Percentiles rank a stretch among this genome's conserved stretches.
Conservation (phyloP, 768 basidiomycete species). For the Mycena rosella region DNA sequence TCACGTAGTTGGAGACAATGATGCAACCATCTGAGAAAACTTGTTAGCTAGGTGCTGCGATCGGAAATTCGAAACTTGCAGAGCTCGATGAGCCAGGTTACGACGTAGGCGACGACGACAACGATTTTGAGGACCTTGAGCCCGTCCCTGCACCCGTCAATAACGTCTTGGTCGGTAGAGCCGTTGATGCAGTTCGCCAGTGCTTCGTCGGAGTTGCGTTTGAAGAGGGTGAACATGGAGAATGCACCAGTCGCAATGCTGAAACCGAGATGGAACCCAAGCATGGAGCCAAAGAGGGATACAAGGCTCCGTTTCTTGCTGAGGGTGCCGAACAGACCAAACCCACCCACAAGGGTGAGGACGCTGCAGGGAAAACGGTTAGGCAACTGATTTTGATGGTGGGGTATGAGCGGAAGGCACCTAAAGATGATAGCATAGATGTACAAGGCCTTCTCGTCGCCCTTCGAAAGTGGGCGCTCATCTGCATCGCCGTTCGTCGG, state of each 20-base stretch:
- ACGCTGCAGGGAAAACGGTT: constrained; percentile 46
- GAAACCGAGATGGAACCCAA: constrained; percentile 61
- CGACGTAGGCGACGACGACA: constrained; percentile 58
- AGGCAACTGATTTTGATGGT: no score
- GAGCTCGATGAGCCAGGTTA: constrained; percentile 67
- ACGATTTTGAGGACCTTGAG: constrained; percentile 58
- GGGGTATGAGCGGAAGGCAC: no score
- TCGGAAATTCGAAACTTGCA: constrained; percentile 54
- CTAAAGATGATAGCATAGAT: constrained; percentile 57
- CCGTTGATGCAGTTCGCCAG: constrained; percentile 56
- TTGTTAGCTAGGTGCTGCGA: constrained; percentile 15
- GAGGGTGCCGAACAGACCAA: constrained; percentile 64
- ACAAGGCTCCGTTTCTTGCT: constrained; percentile 58
- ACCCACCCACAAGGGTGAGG: constrained; percentile 59
- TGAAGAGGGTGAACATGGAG: constrained; percentile 63
- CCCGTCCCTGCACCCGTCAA: constrained; percentile 56
- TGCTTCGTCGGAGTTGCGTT: constrained; percentile 52
- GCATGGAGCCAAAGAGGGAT: constrained; percentile 55
- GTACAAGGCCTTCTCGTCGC: constrained; percentile 61
- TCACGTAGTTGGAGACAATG: constrained; percentile 64
- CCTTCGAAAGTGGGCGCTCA: constrained; percentile 49
- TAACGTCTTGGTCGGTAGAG: constrained; percentile 42
- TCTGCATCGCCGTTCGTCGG: constrained; percentile 37
- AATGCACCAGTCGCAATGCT: constrained; percentile 63
- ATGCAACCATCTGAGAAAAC: constrained; percentile 60